These are phyloP conservation scores for Spathaspora jeffriesii DNA, from an alignment of 1,139 yeast genomes.

Conservation along the genomic window DNA sequence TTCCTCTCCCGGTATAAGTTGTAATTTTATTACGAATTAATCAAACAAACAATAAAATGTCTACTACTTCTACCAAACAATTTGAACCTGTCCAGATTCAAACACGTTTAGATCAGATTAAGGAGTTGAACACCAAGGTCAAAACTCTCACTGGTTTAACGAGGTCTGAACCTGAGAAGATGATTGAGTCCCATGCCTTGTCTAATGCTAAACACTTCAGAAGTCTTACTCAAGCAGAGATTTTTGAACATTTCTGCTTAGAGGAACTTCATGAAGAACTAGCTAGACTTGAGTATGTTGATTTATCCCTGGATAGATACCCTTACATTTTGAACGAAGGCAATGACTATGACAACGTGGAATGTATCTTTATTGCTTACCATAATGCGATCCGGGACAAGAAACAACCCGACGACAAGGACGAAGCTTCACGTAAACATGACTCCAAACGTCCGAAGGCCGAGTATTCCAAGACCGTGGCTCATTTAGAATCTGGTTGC, in stretches of 20 bases:
- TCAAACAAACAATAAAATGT: too few species aligned
- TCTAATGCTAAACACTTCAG: too few species aligned
- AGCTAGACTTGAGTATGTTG: neutral
- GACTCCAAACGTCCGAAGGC: neutral
- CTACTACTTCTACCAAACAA: too few species aligned
- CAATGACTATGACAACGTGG: neutral
- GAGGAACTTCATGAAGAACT: neutral
- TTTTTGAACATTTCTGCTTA: neutral
- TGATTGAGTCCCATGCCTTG: too few species aligned
- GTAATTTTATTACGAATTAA: too few species aligned
- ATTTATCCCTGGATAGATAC: neutral
- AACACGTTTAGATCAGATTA: too few species aligned
- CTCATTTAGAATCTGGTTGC: neutral
- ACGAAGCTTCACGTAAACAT: neutral
- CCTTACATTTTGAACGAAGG: neutral
- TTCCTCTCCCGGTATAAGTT: too few species aligned
- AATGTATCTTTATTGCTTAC: too few species aligned
- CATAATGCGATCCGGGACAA: neutral
- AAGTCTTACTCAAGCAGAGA: neutral
- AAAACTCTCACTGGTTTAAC: too few species aligned
- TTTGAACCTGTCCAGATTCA: too few species aligned
- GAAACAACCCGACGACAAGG: neutral
- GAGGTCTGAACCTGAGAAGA: too few species aligned
- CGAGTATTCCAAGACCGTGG: neutral
- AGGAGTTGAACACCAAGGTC: too few species aligned